These are phyloP conservation scores for Fusarium brevicatenulatum DNA, from an alignment of 2,329 filamentous ascomycete genomes.

Conservation along the genomic window DNA sequence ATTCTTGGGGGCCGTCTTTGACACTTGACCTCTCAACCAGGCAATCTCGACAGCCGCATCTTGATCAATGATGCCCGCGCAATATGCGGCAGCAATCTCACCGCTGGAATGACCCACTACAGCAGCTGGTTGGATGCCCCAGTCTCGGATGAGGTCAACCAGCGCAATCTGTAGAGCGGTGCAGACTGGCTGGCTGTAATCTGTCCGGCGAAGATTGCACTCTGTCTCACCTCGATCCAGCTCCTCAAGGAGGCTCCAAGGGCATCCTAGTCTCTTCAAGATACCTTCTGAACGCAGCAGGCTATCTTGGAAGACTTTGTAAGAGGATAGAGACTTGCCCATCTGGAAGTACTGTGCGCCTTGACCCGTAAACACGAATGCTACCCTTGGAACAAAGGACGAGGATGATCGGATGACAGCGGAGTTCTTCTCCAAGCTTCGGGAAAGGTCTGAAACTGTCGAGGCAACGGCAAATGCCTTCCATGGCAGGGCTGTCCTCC, in stretches of 20 bases:
- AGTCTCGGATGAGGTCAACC: not conserved
- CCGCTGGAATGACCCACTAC: not conserved
- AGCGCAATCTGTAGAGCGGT: not conserved
- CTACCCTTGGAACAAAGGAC: not conserved
- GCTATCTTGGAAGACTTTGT: not conserved
- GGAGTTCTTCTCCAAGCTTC: not conserved
- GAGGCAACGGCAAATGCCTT: not conserved
- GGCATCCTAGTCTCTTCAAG: not conserved
- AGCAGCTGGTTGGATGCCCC: not conserved
- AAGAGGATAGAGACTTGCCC: not conserved
- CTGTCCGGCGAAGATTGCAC: not conserved
- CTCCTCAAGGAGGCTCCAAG: not conserved
- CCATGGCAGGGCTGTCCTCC: not conserved
- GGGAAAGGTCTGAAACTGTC: not conserved
- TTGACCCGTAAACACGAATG: not conserved
- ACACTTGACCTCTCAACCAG: not conserved
- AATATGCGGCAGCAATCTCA: not conserved
- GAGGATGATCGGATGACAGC: not conserved
- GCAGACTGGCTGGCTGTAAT: not conserved
- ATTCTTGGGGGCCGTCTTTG: not conserved
- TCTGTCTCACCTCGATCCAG: not conserved
- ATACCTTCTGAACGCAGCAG: not conserved
- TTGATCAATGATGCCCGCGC: not conserved
- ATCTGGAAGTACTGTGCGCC: not conserved
- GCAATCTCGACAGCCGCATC: not conserved